These are phyloP conservation scores for Fusarium goolgardi DNA, from an alignment of 2,329 filamentous ascomycete genomes.

Conservation along the genomic window DNA sequence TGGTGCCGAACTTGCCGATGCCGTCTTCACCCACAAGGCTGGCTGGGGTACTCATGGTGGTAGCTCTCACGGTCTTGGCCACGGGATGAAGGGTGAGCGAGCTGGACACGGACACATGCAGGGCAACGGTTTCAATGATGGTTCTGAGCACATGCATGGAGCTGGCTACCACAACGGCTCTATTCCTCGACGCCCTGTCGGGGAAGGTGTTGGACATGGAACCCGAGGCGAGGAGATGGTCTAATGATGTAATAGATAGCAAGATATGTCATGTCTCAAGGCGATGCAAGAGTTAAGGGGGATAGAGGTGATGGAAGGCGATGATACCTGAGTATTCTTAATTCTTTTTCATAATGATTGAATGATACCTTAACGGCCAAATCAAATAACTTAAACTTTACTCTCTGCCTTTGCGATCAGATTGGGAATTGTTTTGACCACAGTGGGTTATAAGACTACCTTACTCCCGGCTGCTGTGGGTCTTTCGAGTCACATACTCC, in stretches of 20 bases:
- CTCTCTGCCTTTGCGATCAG: too few species aligned
- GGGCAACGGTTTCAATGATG: slow-evolving; percentile 26
- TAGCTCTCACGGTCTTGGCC: slow-evolving; percentile 13
- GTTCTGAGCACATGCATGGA: slow-evolving; percentile 31
- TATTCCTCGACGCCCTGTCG: slow-evolving; percentile 39
- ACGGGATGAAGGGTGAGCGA: slow-evolving; percentile 3
- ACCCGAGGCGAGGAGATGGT: slow-evolving; percentile 35
- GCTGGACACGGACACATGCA: background rate
- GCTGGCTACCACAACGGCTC: slow-evolving; percentile 20
- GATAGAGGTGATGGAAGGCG: background rate
- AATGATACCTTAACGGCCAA: slow-evolving; percentile 26
- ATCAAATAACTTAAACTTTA: background rate
- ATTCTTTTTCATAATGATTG: slow-evolving; percentile 2
- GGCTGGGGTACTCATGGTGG: slow-evolving; percentile 63
- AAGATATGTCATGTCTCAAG: too few species aligned
- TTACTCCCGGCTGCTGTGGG: background rate
- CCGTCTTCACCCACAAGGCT: slow-evolving; percentile 68
- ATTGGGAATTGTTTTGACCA: background rate
- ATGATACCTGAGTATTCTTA: slow-evolving; percentile 5
- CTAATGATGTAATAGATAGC: background rate
- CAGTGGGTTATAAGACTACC: background rate
- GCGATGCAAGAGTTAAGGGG: too few species aligned
- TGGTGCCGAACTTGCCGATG: slow-evolving; percentile 61
- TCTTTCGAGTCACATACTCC: background rate
- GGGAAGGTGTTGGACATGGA: slow-evolving; percentile 2